phyloP scores from a whole-genome alignment of 306 rosid species.

The Argentina anserina region DNA sequence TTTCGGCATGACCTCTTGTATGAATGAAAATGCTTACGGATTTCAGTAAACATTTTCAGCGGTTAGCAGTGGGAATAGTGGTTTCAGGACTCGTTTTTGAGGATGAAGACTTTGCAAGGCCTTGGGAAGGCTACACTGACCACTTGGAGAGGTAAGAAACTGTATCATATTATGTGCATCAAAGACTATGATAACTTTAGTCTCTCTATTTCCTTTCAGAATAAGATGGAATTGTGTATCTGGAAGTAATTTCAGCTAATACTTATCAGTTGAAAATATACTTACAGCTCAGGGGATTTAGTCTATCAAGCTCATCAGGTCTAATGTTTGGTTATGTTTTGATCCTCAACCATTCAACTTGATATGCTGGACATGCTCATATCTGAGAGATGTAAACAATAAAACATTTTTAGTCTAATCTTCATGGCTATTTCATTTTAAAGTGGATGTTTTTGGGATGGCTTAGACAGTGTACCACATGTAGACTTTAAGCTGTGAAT shows the following conservation, averaged over 20 bases:
- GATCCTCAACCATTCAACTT: not conserved
- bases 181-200: not conserved
- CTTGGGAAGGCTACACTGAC: constrained; percentile 50
- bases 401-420: not conserved
- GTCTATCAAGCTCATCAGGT: not conserved
- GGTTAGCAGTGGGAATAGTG: constrained; percentile 55
- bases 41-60: constrained; percentile 40
- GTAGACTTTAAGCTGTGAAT: constrained; percentile 10
- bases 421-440: not conserved
- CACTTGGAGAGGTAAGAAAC: constrained; percentile 55
- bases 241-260: not conserved
- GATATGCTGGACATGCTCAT: not conserved
- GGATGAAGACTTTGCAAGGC: constrained; percentile 51
- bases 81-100: constrained; percentile 62
- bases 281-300: not conserved
- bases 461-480: not conserved
- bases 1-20: not conserved
- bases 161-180: not conserved
- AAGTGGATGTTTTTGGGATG: not conserved
- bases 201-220: not conserved
- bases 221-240: not conserved
- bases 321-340: not conserved
- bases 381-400: not conserved
- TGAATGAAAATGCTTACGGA: constrained; percentile 5
- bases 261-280: not conserved